phyloP scores from a whole-genome alignment of 2,329 filamentous ascomycete genomes.

The Stagonosporopsis rhizophila region DNA sequence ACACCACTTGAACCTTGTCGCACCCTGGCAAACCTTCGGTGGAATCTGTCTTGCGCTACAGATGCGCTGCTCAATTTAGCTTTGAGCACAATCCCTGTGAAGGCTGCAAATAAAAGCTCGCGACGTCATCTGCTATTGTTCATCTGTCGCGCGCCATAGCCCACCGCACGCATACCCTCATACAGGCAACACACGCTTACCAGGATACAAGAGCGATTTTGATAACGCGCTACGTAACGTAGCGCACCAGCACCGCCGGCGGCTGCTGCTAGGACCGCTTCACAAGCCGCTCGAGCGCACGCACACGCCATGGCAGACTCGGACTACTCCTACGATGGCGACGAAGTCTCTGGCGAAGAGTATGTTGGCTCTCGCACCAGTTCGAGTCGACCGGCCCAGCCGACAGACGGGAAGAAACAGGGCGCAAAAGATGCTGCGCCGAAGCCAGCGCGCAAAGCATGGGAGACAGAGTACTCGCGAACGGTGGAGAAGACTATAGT shows the following conservation, averaged over 20 bases:
- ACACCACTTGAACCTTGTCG: background rate
- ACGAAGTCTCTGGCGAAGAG: constrained; percentile 69
- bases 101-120: constrained; percentile 3
- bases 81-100: background rate
- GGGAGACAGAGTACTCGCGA: constrained; percentile 53
- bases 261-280: background rate
- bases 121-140: constrained; percentile 16
- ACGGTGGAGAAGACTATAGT: constrained; percentile 67
- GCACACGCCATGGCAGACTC: constrained; percentile 70
- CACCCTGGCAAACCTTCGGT: constrained; percentile 1
- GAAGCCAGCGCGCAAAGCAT: constrained; percentile 57
- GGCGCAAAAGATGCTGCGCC: constrained; percentile 30
- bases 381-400: constrained; percentile 36
- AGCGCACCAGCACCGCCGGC: constrained; percentile 4
- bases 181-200: background rate
- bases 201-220: background rate
- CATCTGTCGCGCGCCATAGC: constrained; percentile 8
- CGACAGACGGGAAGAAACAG: constrained; percentile 31
- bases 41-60: background rate
- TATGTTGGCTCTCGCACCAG: constrained; percentile 54
- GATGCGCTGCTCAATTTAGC: background rate
- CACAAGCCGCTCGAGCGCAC: constrained; percentile 6
- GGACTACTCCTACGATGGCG: constrained; percentile 73
- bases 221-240: background rate
- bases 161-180: background rate